A percentile compares a stretch with the other conserved stretches of the same genome.
Conservation (phyloP, 2,329 filamentous ascomycete species). For the Alternaria novae-zelandiae region DNA sequence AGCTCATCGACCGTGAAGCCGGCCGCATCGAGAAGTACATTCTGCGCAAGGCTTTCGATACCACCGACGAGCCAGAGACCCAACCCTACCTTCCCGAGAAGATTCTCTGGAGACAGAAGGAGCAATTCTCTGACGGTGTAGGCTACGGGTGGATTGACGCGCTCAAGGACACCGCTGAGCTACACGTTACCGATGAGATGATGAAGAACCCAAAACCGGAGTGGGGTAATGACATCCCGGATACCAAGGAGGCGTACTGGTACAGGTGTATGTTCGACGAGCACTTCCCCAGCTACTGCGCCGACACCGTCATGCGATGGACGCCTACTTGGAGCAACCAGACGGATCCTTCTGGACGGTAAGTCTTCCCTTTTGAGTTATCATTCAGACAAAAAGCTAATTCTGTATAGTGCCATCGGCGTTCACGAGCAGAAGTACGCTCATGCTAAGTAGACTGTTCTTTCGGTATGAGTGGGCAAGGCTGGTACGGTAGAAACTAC, state of each 20-base stretch:
- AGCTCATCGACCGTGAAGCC: constrained; percentile 80
- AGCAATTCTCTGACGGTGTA: constrained; percentile 98
- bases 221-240: constrained; percentile 91
- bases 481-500: not conserved
- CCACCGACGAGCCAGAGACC: constrained; percentile 78
- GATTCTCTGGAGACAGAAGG: constrained; percentile 98
- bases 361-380: constrained; percentile 33
- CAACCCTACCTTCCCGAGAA: constrained; percentile 91
- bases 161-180: constrained; percentile 91
- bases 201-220: constrained; percentile 98
- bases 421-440: constrained; percentile 46
- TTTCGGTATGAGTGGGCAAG: not conserved
- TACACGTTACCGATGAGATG: constrained; percentile 93
- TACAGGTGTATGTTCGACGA: constrained; percentile 99
- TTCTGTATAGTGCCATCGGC: constrained; percentile 35
- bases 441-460: constrained; percentile 19
- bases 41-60: constrained; percentile 96
- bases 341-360: constrained; percentile 93
- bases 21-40: constrained; percentile 97
- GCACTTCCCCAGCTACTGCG: constrained; percentile 92
- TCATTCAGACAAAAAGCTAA: constrained; percentile 11
- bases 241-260: constrained; percentile 98
- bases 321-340: constrained; percentile 97
- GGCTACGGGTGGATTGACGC: constrained; percentile 99
- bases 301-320: constrained; percentile 94